Conservation (phyloP, 1,139 yeast species). For the Scheffersomyces parashehatae region DNA sequence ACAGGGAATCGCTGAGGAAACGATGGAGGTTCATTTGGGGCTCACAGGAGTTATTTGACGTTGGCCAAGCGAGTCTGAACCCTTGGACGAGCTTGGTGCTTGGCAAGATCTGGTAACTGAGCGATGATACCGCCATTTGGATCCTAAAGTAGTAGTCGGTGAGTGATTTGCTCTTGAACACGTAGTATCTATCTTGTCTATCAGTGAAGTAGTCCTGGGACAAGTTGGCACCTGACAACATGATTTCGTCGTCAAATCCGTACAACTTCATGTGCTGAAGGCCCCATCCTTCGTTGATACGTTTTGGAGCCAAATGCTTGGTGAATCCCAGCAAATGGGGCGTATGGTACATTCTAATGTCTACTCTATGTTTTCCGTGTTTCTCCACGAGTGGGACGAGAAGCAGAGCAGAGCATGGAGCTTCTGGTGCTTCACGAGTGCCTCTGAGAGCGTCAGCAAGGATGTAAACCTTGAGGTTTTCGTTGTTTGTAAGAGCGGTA, state of each 20-base stretch:
- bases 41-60: constrained; percentile 66
- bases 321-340: constrained; percentile 77
- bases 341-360: constrained; percentile 83
- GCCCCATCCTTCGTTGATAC: constrained; percentile 91
- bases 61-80: constrained; percentile 74
- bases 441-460: constrained; percentile 89
- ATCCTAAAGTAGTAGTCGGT: constrained; percentile 73
- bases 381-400: constrained; percentile 66
- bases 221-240: constrained; percentile 88
- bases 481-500: constrained; percentile 58
- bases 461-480: constrained; percentile 65
- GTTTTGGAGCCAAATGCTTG: constrained; percentile 67
- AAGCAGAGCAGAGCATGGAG: constrained; percentile 70
- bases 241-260: constrained; percentile 89
- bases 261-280: constrained; percentile 96
- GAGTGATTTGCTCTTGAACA: constrained; percentile 58
- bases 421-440: constrained; percentile 84
- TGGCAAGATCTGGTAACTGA: constrained; percentile 69
- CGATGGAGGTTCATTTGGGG: constrained; percentile 62
- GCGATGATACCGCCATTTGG: constrained; percentile 62
- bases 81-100: constrained; percentile 42
- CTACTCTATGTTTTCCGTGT: constrained; percentile 70
- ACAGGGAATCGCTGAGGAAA: constrained; percentile 62
- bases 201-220: constrained; percentile 92
- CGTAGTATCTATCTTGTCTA: constrained; percentile 89